phyloP scores from a whole-genome alignment of 768 basidiomycete genomes.

The Dacryopinax primogenitus region DNA sequence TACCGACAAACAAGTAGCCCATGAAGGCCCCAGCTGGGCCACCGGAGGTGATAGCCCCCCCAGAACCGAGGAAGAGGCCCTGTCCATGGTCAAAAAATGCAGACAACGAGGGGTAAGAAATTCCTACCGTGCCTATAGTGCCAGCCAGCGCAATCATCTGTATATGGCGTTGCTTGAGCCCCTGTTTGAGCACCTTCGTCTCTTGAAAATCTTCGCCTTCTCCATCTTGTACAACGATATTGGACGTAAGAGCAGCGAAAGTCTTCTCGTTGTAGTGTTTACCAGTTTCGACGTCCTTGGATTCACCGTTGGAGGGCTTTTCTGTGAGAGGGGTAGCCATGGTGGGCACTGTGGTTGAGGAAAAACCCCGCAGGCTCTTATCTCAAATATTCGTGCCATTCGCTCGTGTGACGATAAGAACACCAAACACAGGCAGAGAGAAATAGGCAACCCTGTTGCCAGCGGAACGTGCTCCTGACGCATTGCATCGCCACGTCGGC shows the following conservation, averaged over 20 bases:
- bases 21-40: slow-evolving; percentile 27
- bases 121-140: background rate
- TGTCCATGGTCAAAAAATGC: background rate
- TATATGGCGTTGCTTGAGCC: slow-evolving; percentile 63
- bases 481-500: background rate
- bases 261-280: background rate
- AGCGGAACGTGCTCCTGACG: too few relatives aligned
- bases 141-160: slow-evolving; percentile 44
- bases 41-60: slow-evolving; percentile 20
- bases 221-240: background rate
- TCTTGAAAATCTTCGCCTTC: background rate
- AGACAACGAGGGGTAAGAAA: background rate
- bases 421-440: too few relatives aligned
- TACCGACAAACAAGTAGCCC: slow-evolving; percentile 25
- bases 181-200: slow-evolving; percentile 31
- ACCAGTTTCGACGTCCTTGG: background rate
- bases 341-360: too few relatives aligned
- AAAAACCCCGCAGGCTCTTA: too few relatives aligned
- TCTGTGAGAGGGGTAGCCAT: too few relatives aligned
- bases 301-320: too few relatives aligned
- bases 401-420: too few relatives aligned
- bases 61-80: slow-evolving; percentile 27
- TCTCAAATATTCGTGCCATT: too few relatives aligned
- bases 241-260: background rate
- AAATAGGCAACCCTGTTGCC: too few relatives aligned